Conservation (phyloP, 306 rosid genomes). For the Trifolium pratense region DNA sequence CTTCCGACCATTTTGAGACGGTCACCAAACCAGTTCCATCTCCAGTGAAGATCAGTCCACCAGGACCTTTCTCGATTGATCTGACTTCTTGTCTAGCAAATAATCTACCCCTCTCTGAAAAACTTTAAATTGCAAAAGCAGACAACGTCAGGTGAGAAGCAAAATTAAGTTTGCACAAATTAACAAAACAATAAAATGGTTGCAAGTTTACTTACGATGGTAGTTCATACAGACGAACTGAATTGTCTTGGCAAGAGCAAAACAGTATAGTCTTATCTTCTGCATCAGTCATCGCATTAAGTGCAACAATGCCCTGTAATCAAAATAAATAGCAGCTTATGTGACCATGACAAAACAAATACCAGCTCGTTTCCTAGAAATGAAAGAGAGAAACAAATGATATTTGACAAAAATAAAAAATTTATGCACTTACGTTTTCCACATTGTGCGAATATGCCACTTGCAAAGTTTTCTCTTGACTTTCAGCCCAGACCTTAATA, state of each 20-base stretch:
- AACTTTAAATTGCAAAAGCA: constrained; percentile 34
- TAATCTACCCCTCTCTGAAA: constrained; percentile 15
- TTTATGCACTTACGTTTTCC: no score
- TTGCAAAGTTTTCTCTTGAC: no score
- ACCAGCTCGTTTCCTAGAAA: no score
- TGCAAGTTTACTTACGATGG: constrained; percentile 50
- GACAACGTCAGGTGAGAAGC: neutral
- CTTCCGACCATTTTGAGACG: constrained; percentile 48
- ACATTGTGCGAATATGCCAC: no score
- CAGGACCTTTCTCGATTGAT: constrained; percentile 38
- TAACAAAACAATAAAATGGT: no score
- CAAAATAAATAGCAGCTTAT: no score
- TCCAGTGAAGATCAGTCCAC: constrained; percentile 54
- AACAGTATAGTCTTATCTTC: constrained; percentile 43
- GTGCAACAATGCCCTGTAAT: no score
- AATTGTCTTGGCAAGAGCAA: constrained; percentile 49
- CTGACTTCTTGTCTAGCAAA: constrained; percentile 35
- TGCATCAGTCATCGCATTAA: constrained; percentile 31
- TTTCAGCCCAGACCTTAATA: no score
- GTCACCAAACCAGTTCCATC: constrained; percentile 48
- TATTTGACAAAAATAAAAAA: no score
- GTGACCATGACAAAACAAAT: no score
- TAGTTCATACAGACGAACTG: constrained; percentile 51
- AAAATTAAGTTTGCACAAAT: neutral
- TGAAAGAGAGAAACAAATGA: no score